phyloP scores from a whole-genome alignment of 805 yeast genomes.

The Ogataea kodamae region DNA sequence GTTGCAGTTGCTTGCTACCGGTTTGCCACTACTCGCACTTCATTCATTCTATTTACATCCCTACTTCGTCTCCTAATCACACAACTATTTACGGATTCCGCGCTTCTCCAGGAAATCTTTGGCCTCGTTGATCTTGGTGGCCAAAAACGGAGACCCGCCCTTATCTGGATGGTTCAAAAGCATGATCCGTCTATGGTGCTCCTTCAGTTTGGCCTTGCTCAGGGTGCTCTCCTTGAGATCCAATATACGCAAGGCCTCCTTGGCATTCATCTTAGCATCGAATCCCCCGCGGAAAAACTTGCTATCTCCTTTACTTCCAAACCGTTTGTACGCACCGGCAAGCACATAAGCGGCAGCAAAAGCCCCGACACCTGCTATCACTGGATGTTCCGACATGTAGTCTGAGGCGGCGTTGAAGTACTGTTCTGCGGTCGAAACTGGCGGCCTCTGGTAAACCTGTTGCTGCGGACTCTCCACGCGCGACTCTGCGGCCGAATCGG shows the following conservation, averaged over 20 bases:
- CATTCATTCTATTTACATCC: constrained; percentile 6
- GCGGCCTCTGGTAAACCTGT: constrained; percentile 10
- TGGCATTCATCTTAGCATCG: constrained; percentile 84
- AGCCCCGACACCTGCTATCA: constrained; percentile 66
- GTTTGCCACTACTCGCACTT: no score
- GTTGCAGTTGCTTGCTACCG: no score
- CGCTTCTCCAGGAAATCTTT: constrained; percentile 72
- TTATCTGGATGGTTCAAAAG: constrained; percentile 89
- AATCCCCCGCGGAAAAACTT: constrained; percentile 84
- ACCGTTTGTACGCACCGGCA: constrained; percentile 64
- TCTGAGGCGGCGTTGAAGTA: constrained; percentile 59
- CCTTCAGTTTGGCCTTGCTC: constrained; percentile 63
- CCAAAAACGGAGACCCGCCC: constrained; percentile 87
- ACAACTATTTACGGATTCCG: constrained; percentile 40
- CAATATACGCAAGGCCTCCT: constrained; percentile 83
- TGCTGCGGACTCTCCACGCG: constrained; percentile 15
- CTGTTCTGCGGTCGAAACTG: constrained; percentile 36
- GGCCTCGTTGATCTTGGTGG: constrained; percentile 91
- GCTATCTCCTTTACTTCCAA: constrained; percentile 61
- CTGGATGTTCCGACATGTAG: constrained; percentile 74
- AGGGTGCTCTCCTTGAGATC: constrained; percentile 66
- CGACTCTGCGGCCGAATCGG: constrained; percentile 51
- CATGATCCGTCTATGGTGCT: constrained; percentile 81
- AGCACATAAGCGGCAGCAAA: constrained; percentile 59
- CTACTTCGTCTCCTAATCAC: no score